phyloP scores from a whole-genome alignment of 352 stramenopile genomes.

The Globisporangium alternatum region DNA sequence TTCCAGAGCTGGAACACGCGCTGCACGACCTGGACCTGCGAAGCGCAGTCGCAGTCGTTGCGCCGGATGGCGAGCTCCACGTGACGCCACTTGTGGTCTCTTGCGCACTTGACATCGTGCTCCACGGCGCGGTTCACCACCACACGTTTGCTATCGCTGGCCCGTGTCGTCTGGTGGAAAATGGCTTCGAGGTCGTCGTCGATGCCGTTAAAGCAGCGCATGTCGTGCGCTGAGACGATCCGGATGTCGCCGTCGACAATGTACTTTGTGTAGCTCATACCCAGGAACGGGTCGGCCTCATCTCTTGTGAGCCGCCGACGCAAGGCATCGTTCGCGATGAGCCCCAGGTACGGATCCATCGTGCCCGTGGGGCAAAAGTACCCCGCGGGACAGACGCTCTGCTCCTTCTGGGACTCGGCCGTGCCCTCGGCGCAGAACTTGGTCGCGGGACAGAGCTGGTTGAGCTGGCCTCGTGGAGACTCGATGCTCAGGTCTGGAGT shows the following conservation, averaged over 20 bases:
- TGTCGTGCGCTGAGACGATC: conserved; percentile 89
- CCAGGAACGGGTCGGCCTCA: conserved; percentile 73
- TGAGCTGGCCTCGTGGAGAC: conserved; percentile 86
- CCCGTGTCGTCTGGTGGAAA: conserved; percentile 28
- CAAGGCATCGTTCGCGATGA: conserved; percentile 90
- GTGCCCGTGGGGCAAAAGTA: conserved; percentile 97
- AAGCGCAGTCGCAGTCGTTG: conserved; percentile 91
- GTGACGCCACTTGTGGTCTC: conserved; percentile 94
- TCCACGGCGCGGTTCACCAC: conserved; percentile 69
- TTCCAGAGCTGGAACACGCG: conserved; percentile 94
- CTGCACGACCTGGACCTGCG: conserved; percentile 84
- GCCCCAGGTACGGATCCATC: conserved; percentile 78
- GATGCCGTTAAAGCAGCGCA: conserved; percentile 88
- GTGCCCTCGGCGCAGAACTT: conserved; percentile 89
- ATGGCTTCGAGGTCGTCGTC: conserved; percentile 72
- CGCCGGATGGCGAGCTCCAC: conserved; percentile 85
- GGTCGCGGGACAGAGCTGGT: conserved; percentile 85
- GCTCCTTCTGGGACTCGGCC: conserved; percentile 75
- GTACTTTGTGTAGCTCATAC: conserved; percentile 85
- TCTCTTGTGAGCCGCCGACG: conserved; percentile 56
- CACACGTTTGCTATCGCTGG: conserved; percentile 1
- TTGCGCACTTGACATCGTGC: conserved; percentile 79
- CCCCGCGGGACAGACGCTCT: conserved; percentile 77
- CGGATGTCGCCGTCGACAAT: conserved; percentile 86
- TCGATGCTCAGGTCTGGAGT: conserved; percentile 91